A percentile compares a stretch with the other conserved stretches of the same genome.
Evolutionary conservation across 306 rosid genomes (phyloP).

Genomic region (Castanea crenata): DNA sequence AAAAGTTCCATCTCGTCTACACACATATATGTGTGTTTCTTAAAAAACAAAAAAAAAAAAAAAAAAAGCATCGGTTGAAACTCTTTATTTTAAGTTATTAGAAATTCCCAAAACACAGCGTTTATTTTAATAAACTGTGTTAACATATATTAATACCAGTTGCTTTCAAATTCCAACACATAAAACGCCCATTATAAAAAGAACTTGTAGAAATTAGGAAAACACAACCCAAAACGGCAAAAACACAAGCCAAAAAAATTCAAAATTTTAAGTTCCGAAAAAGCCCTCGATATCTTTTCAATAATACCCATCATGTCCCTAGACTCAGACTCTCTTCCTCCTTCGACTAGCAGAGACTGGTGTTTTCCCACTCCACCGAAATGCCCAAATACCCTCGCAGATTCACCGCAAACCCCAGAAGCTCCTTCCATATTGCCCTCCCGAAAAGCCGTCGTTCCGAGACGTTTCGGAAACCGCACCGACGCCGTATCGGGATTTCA

Average conservation of each 20-base stretch:
- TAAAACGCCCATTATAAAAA: too few relatives aligned
- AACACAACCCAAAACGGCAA: too few relatives aligned
- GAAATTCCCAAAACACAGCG: too few relatives aligned
- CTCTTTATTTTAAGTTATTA: too few relatives aligned
- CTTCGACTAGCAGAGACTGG: conserved; percentile 63
- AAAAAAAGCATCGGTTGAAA: too few relatives aligned
- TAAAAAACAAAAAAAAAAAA: too few relatives aligned
- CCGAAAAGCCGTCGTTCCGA: not conserved
- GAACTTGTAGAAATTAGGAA: too few relatives aligned
- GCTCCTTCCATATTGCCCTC: conserved; percentile 16
- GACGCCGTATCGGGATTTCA: conserved; percentile 7
- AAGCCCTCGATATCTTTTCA: not conserved
- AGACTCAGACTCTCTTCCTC: conserved; percentile 45
- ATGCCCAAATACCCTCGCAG: conserved; percentile 40
- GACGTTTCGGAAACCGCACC: conserved; percentile 15
- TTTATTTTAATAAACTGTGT: too few relatives aligned
- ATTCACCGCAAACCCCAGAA: conserved; percentile 41
- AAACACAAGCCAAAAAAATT: not conserved
- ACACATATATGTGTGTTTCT: too few relatives aligned
- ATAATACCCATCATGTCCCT: conserved; percentile 34
- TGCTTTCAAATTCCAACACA: too few relatives aligned
- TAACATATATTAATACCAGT: too few relatives aligned
- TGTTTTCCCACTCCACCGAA: conserved; percentile 65
- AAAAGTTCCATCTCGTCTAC: too few relatives aligned
- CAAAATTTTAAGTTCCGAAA: not conserved